Conservation (phyloP, 73 alveolate genomes). For the Tetrahymena malaccensis region DNA sequence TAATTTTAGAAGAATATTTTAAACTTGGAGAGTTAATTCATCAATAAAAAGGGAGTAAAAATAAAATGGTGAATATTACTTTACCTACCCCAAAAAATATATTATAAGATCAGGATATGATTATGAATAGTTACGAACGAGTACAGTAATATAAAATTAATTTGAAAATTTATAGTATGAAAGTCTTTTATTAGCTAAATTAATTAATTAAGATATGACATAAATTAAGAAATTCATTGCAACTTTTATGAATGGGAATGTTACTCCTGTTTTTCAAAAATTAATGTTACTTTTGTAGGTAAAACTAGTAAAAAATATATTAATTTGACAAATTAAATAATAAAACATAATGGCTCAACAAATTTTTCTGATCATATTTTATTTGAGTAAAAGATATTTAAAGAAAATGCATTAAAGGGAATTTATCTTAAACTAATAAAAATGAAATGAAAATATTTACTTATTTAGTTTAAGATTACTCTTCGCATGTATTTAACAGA, state of each 20-base stretch:
- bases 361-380: no score
- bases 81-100: not conserved
- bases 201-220: no score
- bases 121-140: not conserved
- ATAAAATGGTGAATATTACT: not conserved
- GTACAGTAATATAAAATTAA: not conserved
- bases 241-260: not conserved
- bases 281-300: not conserved
- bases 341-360: no score
- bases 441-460: not conserved
- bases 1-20: no score
- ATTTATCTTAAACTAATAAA: no score
- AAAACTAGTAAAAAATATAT: no score
- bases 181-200: not conserved
- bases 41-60: no score
- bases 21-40: no score
- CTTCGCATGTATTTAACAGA: not conserved
- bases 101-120: not conserved
- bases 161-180: not conserved
- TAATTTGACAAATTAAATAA: no score
- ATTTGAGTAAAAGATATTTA: no score
- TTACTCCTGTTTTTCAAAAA: not conserved
- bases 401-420: no score
- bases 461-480: not conserved
- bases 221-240: not conserved